Evolutionary conservation across 805 yeast species (phyloP).

Genomic region (Schwanniomyces vanrijiae): DNA sequence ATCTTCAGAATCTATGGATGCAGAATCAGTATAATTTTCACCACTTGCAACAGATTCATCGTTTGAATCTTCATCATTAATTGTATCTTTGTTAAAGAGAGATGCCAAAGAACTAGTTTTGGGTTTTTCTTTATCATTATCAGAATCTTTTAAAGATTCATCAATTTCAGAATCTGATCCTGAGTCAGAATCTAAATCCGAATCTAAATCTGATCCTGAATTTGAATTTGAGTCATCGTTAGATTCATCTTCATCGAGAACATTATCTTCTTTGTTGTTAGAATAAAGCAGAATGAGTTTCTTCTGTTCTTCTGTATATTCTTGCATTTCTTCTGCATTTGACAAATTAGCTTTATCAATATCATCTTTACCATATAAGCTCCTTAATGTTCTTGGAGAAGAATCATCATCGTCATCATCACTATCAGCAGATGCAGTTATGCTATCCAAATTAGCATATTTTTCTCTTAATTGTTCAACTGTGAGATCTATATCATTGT

Average conservation of each 20-base stretch:
- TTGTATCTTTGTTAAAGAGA: conserved; percentile 8
- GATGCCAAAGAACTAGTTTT: conserved; percentile 15
- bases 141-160: conserved; percentile 7
- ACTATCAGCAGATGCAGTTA: not conserved
- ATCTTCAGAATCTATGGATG: conserved; percentile 25
- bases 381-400: not conserved
- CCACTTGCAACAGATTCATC: conserved; percentile 13
- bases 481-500: conserved; percentile 50
- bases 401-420: conserved; percentile 7
- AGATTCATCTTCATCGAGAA: not conserved
- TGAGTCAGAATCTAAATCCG: conserved; percentile 14
- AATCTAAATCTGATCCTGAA: conserved; percentile 9
- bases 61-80: conserved; percentile 16
- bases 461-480: conserved; percentile 58
- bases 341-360: conserved; percentile 8
- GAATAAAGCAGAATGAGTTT: conserved; percentile 23
- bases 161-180: conserved; percentile 13
- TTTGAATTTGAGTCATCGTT: not conserved
- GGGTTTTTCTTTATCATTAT: conserved; percentile 12
- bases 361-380: conserved; percentile 3
- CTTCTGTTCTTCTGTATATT: conserved; percentile 35
- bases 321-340: conserved; percentile 17
- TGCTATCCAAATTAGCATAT: conserved; percentile 39
- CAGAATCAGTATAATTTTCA: conserved; percentile 19
- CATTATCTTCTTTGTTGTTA: not conserved